phyloP scores from a whole-genome alignment of 441 rosid species.

The Euphorbia neoarborescens region DNA sequence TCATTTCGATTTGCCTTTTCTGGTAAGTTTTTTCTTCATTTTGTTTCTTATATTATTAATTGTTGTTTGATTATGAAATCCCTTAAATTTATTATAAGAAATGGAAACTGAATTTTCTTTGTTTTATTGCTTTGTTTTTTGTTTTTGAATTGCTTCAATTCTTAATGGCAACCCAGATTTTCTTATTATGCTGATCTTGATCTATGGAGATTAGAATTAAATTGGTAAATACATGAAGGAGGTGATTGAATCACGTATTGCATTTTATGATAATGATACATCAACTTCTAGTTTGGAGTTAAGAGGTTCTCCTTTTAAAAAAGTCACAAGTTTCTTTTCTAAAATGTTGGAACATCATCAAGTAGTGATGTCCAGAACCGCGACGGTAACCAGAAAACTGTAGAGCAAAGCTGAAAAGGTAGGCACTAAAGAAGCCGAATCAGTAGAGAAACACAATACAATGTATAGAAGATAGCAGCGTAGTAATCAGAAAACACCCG shows the following conservation, averaged over 20 bases:
- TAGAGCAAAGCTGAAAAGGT: too few relatives aligned
- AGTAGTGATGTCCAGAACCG: slow-evolving; percentile 59
- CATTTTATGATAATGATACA: slow-evolving; percentile 38
- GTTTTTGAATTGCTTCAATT: not conserved
- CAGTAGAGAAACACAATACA: too few relatives aligned
- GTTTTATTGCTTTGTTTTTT: not conserved
- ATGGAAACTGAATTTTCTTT: not conserved
- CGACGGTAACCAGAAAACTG: too few relatives aligned
- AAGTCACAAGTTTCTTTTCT: slow-evolving; percentile 30
- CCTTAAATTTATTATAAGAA: not conserved
- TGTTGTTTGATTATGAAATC: not conserved
- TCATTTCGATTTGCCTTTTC: slow-evolving; percentile 24
- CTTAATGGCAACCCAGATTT: not conserved
- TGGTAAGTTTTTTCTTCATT: slow-evolving; percentile 14
- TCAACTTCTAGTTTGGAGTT: slow-evolving; percentile 37
- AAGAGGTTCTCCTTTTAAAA: slow-evolving; percentile 38
- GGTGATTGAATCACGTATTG: slow-evolving; percentile 37
- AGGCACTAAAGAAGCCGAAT: too few relatives aligned
- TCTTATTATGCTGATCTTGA: not conserved
- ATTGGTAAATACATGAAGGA: slow-evolving; percentile 24
- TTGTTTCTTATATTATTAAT: not conserved
- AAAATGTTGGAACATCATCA: slow-evolving; percentile 43
- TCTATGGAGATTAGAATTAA: not conserved
- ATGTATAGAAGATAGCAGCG: too few relatives aligned
- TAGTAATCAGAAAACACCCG: too few relatives aligned